Conservation (phyloP, 257 asterid genomes). For the Cynanchum wilfordii region DNA sequence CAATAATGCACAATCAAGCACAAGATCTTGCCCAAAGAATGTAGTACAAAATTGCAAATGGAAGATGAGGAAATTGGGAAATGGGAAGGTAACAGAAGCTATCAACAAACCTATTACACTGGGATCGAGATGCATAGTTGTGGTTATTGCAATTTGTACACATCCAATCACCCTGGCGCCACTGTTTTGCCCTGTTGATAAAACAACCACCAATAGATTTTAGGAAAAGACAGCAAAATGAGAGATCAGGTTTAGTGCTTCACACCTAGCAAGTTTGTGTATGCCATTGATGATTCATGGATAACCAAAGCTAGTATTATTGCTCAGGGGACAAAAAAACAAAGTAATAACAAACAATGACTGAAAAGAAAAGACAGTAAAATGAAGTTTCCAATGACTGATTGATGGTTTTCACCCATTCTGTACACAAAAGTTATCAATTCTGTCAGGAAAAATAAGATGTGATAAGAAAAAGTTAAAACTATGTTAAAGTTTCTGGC, state of each 20-base stretch:
- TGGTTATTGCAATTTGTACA: slow-evolving; percentile 86
- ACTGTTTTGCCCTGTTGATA: slow-evolving; percentile 70
- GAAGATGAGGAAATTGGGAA: background rate
- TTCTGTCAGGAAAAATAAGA: background rate
- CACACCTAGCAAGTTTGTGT: background rate
- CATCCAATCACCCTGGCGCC: slow-evolving; percentile 99
- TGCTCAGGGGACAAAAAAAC: background rate
- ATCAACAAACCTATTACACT: slow-evolving; percentile 71
- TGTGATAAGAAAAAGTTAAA: background rate
- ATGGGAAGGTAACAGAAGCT: background rate
- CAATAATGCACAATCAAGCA: background rate
- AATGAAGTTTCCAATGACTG: too few relatives aligned
- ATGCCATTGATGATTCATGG: background rate
- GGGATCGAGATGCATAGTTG: slow-evolving; percentile 82
- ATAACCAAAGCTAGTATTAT: background rate
- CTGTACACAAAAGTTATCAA: background rate
- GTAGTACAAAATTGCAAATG: background rate
- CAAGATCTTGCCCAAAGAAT: background rate
- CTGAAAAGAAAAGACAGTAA: background rate
- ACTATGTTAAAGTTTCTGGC: background rate
- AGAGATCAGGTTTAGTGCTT: background rate
- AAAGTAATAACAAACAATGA: too few relatives aligned
- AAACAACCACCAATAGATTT: background rate
- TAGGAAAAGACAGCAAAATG: background rate
- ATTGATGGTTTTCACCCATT: too few relatives aligned